Base-by-base conservation (phyloP, 2,329 filamentous ascomycete genomes). In the Whalleya microplaca region DNA sequence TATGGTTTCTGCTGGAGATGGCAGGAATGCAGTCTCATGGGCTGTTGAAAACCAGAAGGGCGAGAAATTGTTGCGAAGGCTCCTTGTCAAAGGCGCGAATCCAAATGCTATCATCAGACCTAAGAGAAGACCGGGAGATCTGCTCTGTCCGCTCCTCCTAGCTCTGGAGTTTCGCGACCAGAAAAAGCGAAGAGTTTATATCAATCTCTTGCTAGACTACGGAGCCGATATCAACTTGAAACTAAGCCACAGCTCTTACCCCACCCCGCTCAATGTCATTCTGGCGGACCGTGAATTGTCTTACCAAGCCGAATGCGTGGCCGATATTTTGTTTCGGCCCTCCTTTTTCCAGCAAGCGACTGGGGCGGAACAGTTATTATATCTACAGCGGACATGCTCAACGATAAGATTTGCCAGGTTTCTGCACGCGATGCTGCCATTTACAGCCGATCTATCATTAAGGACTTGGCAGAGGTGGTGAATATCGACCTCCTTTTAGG, bases 21-120 rank as follows among this genome's bases (percentile, higher is more conserved):
- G 18, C 41, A 18, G 45, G n/a, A 54, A 54, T 20, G 41, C 51
- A 10, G 46, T 57, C 45, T 57, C 49, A 23, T 53, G 50, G 55
- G 40, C 46, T 49, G 47, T 51, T 44, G 27, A 21, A 43, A 44
- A 44, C 12, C 46, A 47, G 41, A 57, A 50, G 44, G 50, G 43
- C 7, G 23, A 12, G 12, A 21, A 27, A 18, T 21, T 57, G 20
- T 20, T 53, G 16, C 16, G 19, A 21, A 42, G 21, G 47, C 29
- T 44, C n/a, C 40, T 57, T 20, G 16, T 12, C 14, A 9, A 16
- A 18, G 55, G 50, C 18, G 27, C 23, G 42, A 57, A 9, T 32
- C 55, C 55, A 5, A 57, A 50, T 32, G 20, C 44, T 23, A 29
- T 53, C 6, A 6, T 41, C 12, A 16, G n/a, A 18, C 23, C 16